A percentile compares a stretch with the other conserved stretches of the same genome.
These are phyloP conservation scores for Cornus kousa DNA, from an alignment of 148 eudicot species.

Conservation along the genomic window DNA sequence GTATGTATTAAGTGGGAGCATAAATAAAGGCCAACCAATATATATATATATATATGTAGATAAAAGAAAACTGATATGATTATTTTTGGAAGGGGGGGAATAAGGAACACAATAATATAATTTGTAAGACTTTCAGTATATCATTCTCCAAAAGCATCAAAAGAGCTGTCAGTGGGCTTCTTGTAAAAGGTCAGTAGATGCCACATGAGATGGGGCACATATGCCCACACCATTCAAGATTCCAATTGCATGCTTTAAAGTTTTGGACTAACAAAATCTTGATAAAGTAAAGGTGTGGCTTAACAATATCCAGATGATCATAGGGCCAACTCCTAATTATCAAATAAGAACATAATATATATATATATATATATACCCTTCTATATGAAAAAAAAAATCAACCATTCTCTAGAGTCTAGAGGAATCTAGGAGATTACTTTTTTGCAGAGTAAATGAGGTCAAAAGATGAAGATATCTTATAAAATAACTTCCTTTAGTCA, in stretches of 20 bases:
- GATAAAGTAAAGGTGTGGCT: background rate
- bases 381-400: no score
- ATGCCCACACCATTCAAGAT: constrained; percentile 9
- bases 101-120: constrained; percentile 2
- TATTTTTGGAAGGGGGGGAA: background rate
- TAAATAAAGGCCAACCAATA: background rate
- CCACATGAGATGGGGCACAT: constrained; percentile 5
- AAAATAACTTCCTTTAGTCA: background rate
- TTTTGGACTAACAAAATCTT: background rate
- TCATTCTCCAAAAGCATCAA: background rate
- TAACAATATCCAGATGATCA: no score
- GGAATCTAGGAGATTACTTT: background rate
- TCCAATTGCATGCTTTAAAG: background rate
- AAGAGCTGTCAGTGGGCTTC: constrained; percentile 4
- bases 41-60: no score
- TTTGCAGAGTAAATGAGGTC: background rate
- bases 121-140: background rate
- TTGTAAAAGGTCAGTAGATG: background rate
- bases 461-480: background rate
- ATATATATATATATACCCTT: no score
- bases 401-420: background rate
- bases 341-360: no score
- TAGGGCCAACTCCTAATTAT: no score
- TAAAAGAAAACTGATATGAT: background rate
- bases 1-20: background rate